A percentile compares a stretch with the other conserved stretches of the same genome.
Conservation (phyloP, 179 eudicot genomes). For the Silene coronaria region DNA sequence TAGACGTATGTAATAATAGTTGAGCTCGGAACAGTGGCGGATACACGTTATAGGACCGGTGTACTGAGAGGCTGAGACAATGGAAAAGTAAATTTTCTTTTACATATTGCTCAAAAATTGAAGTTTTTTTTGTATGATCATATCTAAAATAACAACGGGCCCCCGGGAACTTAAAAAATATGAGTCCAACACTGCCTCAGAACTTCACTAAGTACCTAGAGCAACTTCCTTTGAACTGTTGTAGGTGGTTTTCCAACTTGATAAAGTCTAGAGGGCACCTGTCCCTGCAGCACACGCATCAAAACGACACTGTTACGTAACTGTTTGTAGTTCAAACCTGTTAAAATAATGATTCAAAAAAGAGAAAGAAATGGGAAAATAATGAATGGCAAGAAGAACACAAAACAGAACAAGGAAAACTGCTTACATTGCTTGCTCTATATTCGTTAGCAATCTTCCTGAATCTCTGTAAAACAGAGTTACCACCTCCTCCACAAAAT, state of each 20-base stretch:
- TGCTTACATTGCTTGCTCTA: conserved; percentile 69
- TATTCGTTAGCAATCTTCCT: conserved; percentile 47
- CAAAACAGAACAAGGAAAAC: background rate
- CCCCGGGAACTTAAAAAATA: too few species aligned
- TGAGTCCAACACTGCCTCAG: too few species aligned
- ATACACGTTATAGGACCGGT: too few species aligned
- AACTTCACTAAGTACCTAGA: conserved; percentile 50
- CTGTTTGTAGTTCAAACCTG: background rate
- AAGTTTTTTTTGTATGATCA: too few species aligned
- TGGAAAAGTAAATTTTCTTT: too few species aligned
- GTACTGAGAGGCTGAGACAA: too few species aligned
- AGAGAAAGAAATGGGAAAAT: background rate
- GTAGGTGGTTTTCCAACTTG: conserved; percentile 62
- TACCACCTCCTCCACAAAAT: conserved; percentile 83
- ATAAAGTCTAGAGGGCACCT: conserved; percentile 58
- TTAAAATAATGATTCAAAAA: background rate
- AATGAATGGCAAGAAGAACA: background rate
- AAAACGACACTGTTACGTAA: conserved; percentile 3
- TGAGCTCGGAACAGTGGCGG: background rate
- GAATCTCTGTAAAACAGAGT: conserved; percentile 73
- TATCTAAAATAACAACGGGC: too few species aligned
- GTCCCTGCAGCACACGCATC: conserved; percentile 23
- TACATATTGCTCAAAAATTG: too few species aligned
- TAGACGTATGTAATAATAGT: background rate
- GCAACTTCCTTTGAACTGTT: conserved; percentile 79